These are phyloP conservation scores for Heritiera fomes DNA, from an alignment of 345 rosid genomes.

Conservation along the genomic window DNA sequence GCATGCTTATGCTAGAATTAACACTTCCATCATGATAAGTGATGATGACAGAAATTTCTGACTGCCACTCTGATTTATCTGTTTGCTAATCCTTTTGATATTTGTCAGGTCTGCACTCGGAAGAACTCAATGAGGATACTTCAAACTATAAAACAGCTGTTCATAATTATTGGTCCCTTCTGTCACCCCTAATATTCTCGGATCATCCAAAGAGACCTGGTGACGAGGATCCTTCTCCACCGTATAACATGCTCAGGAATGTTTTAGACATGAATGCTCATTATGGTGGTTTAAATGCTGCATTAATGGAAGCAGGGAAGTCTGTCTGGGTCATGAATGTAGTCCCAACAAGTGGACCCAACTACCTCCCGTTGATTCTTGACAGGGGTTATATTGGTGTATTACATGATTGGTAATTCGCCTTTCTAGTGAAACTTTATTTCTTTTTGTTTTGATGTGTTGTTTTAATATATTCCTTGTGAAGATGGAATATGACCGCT, in stretches of 20 bases:
- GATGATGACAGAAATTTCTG: not conserved
- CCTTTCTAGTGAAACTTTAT: not conserved
- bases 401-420: conserved; percentile 83
- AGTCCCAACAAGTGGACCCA: conserved; percentile 80
- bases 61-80: not conserved
- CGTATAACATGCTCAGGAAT: conserved; percentile 94
- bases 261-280: conserved; percentile 97
- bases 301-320: conserved; percentile 75
- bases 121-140: conserved; percentile 65
- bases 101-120: conserved; percentile 64
- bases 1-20: not conserved
- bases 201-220: conserved; percentile 99
- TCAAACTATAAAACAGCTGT: conserved; percentile 61
- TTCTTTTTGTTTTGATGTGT: not conserved
- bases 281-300: conserved; percentile 87
- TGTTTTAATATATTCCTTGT: too few relatives aligned
- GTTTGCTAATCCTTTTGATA: not conserved
- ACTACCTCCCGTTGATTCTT: conserved; percentile 81
- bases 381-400: conserved; percentile 96
- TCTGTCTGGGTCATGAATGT: conserved; percentile 98
- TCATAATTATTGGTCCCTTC: conserved; percentile 87
- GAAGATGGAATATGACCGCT: not conserved
- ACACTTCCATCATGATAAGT: conserved; percentile 1
- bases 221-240: conserved; percentile 97
- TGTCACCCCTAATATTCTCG: conserved; percentile 95